Base-by-base conservation (phyloP, 179 eudicot species). In the Patellifolia procumbens region DNA sequence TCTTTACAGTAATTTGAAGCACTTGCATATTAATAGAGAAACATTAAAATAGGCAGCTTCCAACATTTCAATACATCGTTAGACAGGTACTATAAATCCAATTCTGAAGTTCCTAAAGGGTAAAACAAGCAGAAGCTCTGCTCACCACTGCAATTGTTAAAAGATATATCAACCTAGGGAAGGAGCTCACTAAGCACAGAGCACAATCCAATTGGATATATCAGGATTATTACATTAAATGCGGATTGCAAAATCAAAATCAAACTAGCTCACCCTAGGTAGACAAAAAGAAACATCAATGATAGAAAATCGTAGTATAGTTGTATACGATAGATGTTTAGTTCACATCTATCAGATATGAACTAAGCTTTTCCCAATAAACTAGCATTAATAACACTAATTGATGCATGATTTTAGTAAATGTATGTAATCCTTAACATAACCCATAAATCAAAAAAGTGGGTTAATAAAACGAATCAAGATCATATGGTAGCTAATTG, bases 71-170 rank as follows among this genome's bases (percentile, higher is more conserved):
- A 59, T 26, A 5, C 64, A 59, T 59, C 64, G 1, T 20, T 7
- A 56, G 29, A 4, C 31, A 26, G 31, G 19, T 28, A 13, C 0
- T 13, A 31, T 15, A 31, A 9, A 39, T 32, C 48, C 46, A 64
- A 64, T 34, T n/a, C 13, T 37, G 48, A 64, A 61, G 39, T 61
- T 31, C 34, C 1, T 61, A 31, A n/a, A n/a, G n/a, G n/a, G n/a
- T n/a, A n/a, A 16, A 37, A 61, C 29, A 64, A 64, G 26, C 48
- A 64, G 17, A 64, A 64, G 20, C 15, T 49, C 37, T 34, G 9
- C 17, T 43, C 66, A 13, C 64, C 10, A 64, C 31, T 79, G 52
- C 68, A 45, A 52, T 10, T 60, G 52, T 67, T 56, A 35, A 35
- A 39, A 42, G 7, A 73, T 1, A 65, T 29, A 22, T 26, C 52